Percentiles rank a stretch among this genome's conserved stretches.
phyloP scores from a whole-genome alignment of 768 basidiomycete genomes.

The Amylocystis lapponica region DNA sequence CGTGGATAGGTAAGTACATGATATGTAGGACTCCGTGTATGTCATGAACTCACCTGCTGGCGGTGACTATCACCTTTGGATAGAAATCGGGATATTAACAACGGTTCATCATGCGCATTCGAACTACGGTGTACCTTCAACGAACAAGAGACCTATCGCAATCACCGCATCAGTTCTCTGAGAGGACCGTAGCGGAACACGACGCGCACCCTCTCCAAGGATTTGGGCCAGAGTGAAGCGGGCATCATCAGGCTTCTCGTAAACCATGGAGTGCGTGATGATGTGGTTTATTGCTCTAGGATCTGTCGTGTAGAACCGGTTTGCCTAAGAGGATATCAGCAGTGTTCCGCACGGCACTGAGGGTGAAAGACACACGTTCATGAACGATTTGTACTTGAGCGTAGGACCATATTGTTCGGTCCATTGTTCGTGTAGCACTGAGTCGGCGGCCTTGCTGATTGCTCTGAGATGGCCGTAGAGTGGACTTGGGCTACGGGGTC shows the following conservation, averaged over 20 bases:
- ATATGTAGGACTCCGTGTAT: not conserved
- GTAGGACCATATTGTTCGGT: conserved; percentile 41
- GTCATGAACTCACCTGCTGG: conserved; percentile 1
- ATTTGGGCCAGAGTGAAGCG: conserved; percentile 35
- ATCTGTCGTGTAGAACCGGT: conserved; percentile 32
- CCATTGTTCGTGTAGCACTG: conserved; percentile 35
- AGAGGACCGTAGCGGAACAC: not conserved
- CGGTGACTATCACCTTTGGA: not conserved
- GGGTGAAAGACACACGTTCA: conserved; percentile 32
- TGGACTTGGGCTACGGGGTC: conserved; percentile 39
- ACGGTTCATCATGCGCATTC: too few species aligned
- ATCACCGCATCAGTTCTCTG: not conserved
- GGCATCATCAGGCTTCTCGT: conserved; percentile 46
- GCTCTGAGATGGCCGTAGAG: conserved; percentile 46
- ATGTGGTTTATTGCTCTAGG: conserved; percentile 60
- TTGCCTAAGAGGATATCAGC: not conserved
- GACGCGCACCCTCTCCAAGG: conserved; percentile 33
- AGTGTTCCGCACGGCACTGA: not conserved
- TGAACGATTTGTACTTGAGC: conserved; percentile 36
- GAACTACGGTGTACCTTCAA: conserved; percentile 25
- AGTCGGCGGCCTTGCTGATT: conserved; percentile 34
- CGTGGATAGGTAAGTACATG: not conserved
- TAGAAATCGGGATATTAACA: not conserved
- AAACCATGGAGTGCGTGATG: conserved; percentile 49
- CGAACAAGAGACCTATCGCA: conserved; percentile 40